Evolutionary conservation across 2,329 filamentous ascomycete species (phyloP).

Genomic region (Ascochyta clinopodiicola): DNA sequence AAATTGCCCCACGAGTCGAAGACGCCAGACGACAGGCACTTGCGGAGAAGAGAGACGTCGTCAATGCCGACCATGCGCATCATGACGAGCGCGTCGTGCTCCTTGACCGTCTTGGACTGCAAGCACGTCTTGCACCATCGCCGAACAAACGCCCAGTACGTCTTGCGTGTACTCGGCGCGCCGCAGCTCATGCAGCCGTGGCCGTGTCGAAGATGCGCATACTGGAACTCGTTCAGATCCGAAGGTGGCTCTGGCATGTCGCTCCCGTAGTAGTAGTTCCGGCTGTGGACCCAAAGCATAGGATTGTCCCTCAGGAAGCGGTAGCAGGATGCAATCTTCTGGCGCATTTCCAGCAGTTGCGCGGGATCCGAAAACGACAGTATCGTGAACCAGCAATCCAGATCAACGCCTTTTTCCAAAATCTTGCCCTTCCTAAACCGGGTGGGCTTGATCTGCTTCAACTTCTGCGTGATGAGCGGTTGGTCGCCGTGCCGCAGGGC

Average conservation of each 20-base stretch:
- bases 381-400: slow-evolving; percentile 48
- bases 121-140: slow-evolving; percentile 52
- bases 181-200: slow-evolving; percentile 50
- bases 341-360: slow-evolving; percentile 44
- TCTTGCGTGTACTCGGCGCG: slow-evolving; percentile 47
- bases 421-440: slow-evolving; percentile 37
- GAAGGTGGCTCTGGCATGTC: slow-evolving; percentile 44
- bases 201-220: slow-evolving; percentile 49
- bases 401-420: slow-evolving; percentile 35
- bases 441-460: slow-evolving; percentile 36
- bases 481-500: slow-evolving; percentile 9
- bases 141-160: slow-evolving; percentile 52
- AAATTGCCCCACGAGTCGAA: slow-evolving; percentile 51
- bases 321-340: slow-evolving; percentile 44
- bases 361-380: slow-evolving; percentile 44
- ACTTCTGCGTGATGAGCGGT: slow-evolving; percentile 26
- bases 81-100: slow-evolving; percentile 38
- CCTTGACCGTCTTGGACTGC: slow-evolving; percentile 40
- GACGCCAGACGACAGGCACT: slow-evolving; percentile 43
- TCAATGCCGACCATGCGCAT: slow-evolving; percentile 35
- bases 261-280: slow-evolving; percentile 42
- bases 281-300: slow-evolving; percentile 48
- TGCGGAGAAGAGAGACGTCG: slow-evolving; percentile 36
- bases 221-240: slow-evolving; percentile 49
- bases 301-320: slow-evolving; percentile 44